Percentiles rank a stretch among this genome's conserved stretches.
Evolutionary conservation across 345 rosid genomes (phyloP).

Genomic region (Populus tremula): DNA sequence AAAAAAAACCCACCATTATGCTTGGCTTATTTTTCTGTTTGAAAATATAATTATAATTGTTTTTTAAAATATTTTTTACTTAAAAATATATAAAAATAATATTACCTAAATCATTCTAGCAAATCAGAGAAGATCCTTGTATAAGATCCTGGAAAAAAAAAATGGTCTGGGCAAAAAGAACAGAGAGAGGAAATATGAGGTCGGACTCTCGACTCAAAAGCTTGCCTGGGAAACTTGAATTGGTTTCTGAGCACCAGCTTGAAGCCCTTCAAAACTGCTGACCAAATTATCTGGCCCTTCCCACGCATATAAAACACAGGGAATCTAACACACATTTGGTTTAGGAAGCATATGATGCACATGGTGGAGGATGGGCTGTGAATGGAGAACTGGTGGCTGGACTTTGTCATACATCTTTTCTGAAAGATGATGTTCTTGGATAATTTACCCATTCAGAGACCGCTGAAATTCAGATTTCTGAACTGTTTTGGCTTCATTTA

Average conservation of each 20-base stretch:
- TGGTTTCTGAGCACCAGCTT: not conserved
- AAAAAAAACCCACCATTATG: too few species aligned
- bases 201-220: not conserved
- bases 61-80: too few species aligned
- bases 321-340: not conserved
- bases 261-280: not conserved
- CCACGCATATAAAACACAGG: not conserved
- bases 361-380: not conserved
- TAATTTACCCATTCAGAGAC: not conserved
- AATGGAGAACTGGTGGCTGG: not conserved
- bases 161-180: too few species aligned
- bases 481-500: not conserved
- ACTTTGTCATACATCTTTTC: not conserved
- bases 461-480: not conserved
- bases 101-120: not conserved
- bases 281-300: not conserved
- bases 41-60: too few species aligned
- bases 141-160: not conserved
- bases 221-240: not conserved
- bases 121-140: not conserved
- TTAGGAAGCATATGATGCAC: not conserved
- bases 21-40: too few species aligned
- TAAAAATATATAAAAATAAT: too few species aligned
- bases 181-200: not conserved
- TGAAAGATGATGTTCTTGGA: not conserved